Base-by-base conservation (phyloP, 345 rosid genomes). In the Tarenaya hassleriana region DNA sequence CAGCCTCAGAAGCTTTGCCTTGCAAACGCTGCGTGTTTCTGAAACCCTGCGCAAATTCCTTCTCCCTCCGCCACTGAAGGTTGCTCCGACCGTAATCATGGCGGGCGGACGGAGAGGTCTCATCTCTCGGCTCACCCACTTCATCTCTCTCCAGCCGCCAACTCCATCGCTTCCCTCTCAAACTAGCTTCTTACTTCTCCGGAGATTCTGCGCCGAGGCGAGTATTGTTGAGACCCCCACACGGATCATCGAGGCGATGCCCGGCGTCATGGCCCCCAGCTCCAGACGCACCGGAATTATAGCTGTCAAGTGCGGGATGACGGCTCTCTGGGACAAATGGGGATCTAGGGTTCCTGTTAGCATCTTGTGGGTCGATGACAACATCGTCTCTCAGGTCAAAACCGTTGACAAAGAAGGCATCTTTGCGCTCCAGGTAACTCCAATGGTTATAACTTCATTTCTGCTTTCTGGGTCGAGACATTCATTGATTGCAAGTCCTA, bases 321-420 rank as follows among this genome's bases (percentile, higher is more conserved):
- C 88, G 8, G 97, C 88, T 35, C 69, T 67, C 29, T 88, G 97
- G 98, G 87, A 92, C 62, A 92, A 92, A 75, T 92, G 98, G 98
- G 98, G 95, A 33, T 77, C 77, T 29, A 83, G 88, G 77, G 64
- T 92, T 61, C 98, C 97, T 10, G 41, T 77, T 33, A 72, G 84
- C 40, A 56, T 92, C 9, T 84, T 92, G 8, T 88, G 90, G 90
- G 87, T 83, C 7, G 97, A 92, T 57, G 91, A 88, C 46, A 92
- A 88, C 62, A 77, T 88, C 32, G 98, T 92, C 50, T 73, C 95
- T 59, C 98, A 92, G 81, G 88, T 88, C 58, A 92, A 88, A 66
- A 88, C 95, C 39, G 19, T 85, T 14, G 97, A 88, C 56, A 92
- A 83, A 59, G 97, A 88, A 81, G 97, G 97, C 9, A 31, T 81